These are phyloP conservation scores for Penicillium oxalicum DNA, from an alignment of 2,329 filamentous ascomycete species.

Conservation along the genomic window DNA sequence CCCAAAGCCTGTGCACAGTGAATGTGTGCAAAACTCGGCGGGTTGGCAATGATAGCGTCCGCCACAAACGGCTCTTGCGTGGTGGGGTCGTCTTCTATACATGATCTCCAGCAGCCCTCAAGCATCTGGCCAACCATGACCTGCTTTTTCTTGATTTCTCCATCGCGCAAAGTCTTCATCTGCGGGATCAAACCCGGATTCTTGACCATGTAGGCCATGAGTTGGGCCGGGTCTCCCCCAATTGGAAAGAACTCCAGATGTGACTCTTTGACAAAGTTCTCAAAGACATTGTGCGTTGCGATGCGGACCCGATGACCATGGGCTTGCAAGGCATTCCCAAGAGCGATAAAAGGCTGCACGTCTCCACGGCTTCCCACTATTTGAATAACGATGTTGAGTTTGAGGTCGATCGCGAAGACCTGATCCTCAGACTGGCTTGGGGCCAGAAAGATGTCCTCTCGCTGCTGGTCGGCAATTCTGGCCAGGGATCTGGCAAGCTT, in stretches of 20 bases:
- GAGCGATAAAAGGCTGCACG: slow-evolving; percentile 55
- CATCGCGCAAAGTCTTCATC: slow-evolving; percentile 33
- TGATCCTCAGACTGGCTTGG: slow-evolving; percentile 9
- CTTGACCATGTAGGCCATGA: slow-evolving; percentile 50
- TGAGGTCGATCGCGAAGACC: slow-evolving; percentile 10
- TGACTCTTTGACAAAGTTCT: slow-evolving; percentile 48
- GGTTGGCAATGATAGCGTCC: slow-evolving; percentile 51
- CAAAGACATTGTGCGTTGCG: slow-evolving; percentile 52
- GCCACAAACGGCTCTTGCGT: slow-evolving; percentile 45
- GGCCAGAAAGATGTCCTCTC: slow-evolving; percentile 13
- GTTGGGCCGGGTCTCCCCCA: slow-evolving; percentile 50
- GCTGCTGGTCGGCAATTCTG: slow-evolving; percentile 17
- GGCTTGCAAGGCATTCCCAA: slow-evolving; percentile 47
- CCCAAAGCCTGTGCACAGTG: slow-evolving; percentile 48
- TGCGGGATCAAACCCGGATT: slow-evolving; percentile 42
- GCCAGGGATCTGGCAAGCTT: slow-evolving; percentile 20
- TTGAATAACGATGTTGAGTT: slow-evolving; percentile 52
- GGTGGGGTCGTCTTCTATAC: slow-evolving; percentile 29
- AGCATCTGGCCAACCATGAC: slow-evolving; percentile 35
- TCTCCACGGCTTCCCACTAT: slow-evolving; percentile 54
- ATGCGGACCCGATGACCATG: slow-evolving; percentile 52
- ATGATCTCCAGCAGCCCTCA: slow-evolving; percentile 37
- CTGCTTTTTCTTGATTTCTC: slow-evolving; percentile 28
- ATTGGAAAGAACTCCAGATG: slow-evolving; percentile 54
- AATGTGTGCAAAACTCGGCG: slow-evolving; percentile 49